Evolutionary conservation across 441 rosid species (phyloP), one percentile per base, ranked within the genome.

Genomic region (Aquilaria agallochum): DNA sequence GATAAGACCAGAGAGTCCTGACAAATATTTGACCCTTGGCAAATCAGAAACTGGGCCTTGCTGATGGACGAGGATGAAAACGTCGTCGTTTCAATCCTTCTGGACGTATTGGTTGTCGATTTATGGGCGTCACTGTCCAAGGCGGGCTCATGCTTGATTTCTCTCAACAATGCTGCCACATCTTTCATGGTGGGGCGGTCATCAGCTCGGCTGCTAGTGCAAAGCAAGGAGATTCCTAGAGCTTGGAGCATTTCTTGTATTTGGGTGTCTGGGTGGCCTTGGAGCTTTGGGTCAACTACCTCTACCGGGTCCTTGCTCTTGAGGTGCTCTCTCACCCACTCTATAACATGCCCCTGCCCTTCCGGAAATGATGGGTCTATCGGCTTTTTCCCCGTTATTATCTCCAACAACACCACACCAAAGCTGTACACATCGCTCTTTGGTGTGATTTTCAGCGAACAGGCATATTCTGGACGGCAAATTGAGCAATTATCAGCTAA

Each of bases 101-200:
- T 68, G 1, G 70, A 31, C 1, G 68, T 36, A 32, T 77, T 71
- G 50, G 47, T 15, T 15, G 70, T 53, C 15, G 79, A 74, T 68
- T 80, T 87, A 68, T 78, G 80, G 68, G 68, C 60, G 53, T 83
- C 87, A 34, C 54, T 54, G 2, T 76, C 82, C 0, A 8, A 9
- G 2, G 36, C 3, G 13, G 71, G 66, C 13, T 84, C 94, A 9
- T 81, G 84, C 7, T 80, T 76, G 47, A 88, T 81, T 64, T 80
- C 95, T 55, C 56, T 78, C 53, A 88, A 56, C 14, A 88, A 65
- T 2, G 79, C 91, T 2, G 88, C 89, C 8, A 85, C 91, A 12
- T 88, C 95, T 67, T 85, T 88, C 87, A 83, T 85, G 3, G 86
- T 78, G 9, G 95, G 95, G 2, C 91, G 91, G 50, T 88, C 95